Evolutionary conservation across 306 rosid genomes (phyloP).

Genomic region (Erythrophleum fordii): DNA sequence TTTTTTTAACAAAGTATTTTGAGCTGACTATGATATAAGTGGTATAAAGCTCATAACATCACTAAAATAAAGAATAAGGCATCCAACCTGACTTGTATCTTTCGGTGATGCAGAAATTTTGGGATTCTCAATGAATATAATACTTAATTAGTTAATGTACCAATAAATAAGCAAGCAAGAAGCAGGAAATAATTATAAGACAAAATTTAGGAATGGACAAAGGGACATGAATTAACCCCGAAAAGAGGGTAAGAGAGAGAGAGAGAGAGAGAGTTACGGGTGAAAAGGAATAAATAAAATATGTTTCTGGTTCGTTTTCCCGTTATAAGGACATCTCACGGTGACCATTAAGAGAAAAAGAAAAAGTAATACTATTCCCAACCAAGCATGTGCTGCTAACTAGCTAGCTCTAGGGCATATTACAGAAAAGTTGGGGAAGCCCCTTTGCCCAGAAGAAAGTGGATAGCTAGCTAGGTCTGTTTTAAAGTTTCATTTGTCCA

Average conservation of each 20-base stretch:
- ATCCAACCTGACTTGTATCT: neutral
- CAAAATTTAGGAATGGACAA: neutral
- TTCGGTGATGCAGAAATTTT: neutral
- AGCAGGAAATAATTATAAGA: neutral
- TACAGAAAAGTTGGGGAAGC: neutral
- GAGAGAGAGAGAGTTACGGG: neutral
- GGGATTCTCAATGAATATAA: neutral
- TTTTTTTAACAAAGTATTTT: neutral
- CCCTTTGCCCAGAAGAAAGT: slow-evolving; percentile 15
- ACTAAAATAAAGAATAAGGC: slow-evolving; percentile 3
- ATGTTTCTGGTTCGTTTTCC: neutral
- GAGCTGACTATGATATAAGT: neutral
- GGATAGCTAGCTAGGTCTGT: neutral
- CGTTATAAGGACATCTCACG: neutral
- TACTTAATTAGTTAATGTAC: neutral
- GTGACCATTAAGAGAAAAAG: neutral
- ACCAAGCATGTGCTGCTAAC: slow-evolving; percentile 28
- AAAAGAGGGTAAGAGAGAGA: slow-evolving; percentile 5
- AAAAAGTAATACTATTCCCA: neutral
- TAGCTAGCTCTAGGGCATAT: neutral
- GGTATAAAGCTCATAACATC: neutral
- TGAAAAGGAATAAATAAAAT: slow-evolving; percentile 6
- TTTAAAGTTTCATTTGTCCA: slow-evolving; percentile 25
- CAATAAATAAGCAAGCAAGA: neutral
- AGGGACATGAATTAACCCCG: slow-evolving; percentile 16